Percentiles rank a stretch among this genome's conserved stretches.
phyloP scores from a whole-genome alignment of 2,329 filamentous ascomycete genomes.

The Trichoderma sp. region DNA sequence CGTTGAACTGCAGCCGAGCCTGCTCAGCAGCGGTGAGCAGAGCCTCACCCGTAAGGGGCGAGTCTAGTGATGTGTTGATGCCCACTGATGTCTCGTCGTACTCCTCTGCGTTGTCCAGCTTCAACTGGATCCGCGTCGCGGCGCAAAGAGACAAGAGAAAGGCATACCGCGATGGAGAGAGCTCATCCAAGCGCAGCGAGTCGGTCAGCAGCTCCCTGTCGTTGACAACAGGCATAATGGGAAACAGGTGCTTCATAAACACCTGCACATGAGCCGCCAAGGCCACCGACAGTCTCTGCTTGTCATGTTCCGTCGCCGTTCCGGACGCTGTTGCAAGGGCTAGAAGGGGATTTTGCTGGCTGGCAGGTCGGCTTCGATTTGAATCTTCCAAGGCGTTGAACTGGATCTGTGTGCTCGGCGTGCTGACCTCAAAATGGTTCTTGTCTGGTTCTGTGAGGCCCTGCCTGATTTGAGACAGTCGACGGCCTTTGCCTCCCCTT shows the following conservation, averaged over 20 bases:
- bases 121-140: conserved; percentile 32
- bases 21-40: conserved; percentile 30
- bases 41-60: conserved; percentile 28
- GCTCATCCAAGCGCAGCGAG: conserved; percentile 26
- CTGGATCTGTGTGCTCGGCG: conserved; percentile 19
- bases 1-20: conserved; percentile 29
- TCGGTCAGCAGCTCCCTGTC: conserved; percentile 30
- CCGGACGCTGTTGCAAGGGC: neutral
- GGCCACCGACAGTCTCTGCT: conserved; percentile 25
- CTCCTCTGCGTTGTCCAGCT: conserved; percentile 26
- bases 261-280: conserved; percentile 31
- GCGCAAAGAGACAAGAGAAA: conserved; percentile 32
- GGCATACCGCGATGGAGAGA: conserved; percentile 30
- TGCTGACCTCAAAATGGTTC: conserved; percentile 27
- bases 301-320: conserved; percentile 18
- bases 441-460: conserved; percentile 22
- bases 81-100: conserved; percentile 22
- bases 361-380: neutral
- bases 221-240: conserved; percentile 35
- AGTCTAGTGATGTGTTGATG: conserved; percentile 24
- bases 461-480: conserved; percentile 31
- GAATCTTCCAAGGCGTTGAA: neutral
- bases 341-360: neutral
- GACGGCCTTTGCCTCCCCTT: conserved; percentile 30
- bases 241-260: conserved; percentile 34